Conservation (phyloP, 2,329 filamentous ascomycete genomes). For the Mycocentrospora acerina region DNA sequence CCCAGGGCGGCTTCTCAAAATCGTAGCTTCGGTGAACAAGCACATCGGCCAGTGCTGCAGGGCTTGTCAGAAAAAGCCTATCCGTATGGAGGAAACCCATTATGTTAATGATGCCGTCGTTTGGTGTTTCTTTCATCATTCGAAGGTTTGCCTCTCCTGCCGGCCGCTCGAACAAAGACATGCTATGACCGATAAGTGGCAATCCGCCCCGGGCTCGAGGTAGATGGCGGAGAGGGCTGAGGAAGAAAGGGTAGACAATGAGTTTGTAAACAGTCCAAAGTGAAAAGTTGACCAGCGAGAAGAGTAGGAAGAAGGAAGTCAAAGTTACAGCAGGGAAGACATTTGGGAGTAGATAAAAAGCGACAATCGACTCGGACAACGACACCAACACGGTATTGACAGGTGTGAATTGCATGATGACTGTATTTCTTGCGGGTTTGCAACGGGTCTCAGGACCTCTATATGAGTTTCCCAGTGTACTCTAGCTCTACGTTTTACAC, state of each 20-base stretch:
- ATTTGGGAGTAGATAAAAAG: slow-evolving; percentile 22
- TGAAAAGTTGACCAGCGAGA: slow-evolving; percentile 16
- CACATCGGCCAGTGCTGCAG: slow-evolving; percentile 51
- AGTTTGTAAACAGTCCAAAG: slow-evolving; percentile 21
- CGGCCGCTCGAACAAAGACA: slow-evolving; percentile 37
- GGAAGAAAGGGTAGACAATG: slow-evolving; percentile 41
- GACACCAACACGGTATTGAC: slow-evolving; percentile 18
- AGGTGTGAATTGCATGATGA: slow-evolving; percentile 17
- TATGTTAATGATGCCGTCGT: slow-evolving; percentile 45
- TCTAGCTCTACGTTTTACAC: too few relatives aligned
- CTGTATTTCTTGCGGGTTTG: not conserved
- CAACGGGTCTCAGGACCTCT: too few relatives aligned
- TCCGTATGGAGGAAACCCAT: slow-evolving; percentile 43
- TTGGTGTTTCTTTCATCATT: slow-evolving; percentile 42
- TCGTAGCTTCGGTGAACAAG: slow-evolving; percentile 57
- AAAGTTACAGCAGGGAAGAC: slow-evolving; percentile 16
- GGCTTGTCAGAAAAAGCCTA: slow-evolving; percentile 41
- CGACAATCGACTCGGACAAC: slow-evolving; percentile 17
- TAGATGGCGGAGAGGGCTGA: slow-evolving; percentile 44
- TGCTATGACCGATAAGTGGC: slow-evolving; percentile 43
- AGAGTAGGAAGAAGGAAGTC: slow-evolving; percentile 17
- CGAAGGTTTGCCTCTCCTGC: slow-evolving; percentile 34
- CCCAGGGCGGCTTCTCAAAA: slow-evolving; percentile 53
- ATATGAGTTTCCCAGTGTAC: too few relatives aligned
- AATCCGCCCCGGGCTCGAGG: slow-evolving; percentile 31